Evolutionary conservation across 495 filamentous ascomycete species (phyloP).

Genomic region (Xylaria intraflava): DNA sequence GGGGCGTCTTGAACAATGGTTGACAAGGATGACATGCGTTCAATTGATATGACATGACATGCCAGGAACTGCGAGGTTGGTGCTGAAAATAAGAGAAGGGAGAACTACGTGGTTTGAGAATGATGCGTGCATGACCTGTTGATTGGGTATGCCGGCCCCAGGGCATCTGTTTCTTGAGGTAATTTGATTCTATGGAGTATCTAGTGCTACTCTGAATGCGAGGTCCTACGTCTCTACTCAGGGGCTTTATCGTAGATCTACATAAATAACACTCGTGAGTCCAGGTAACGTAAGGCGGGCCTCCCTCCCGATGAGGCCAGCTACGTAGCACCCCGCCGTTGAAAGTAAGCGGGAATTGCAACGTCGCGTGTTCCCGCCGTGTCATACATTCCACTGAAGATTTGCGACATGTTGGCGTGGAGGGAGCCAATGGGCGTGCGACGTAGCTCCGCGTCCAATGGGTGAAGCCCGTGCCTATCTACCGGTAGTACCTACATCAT

Average conservation of each 20-base stretch:
- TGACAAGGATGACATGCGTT: too few relatives aligned
- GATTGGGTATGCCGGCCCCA: neutral
- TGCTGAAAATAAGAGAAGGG: too few relatives aligned
- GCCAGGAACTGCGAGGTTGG: too few relatives aligned
- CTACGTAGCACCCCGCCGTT: neutral
- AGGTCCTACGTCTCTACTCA: too few relatives aligned
- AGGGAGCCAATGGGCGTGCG: neutral
- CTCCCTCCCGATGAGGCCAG: neutral
- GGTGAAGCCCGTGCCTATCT: too few relatives aligned
- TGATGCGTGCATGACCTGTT: neutral
- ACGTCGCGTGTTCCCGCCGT: neutral
- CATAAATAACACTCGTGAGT: too few relatives aligned
- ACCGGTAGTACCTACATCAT: neutral
- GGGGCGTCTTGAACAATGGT: too few relatives aligned
- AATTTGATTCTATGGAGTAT: neutral
- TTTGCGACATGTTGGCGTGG: neutral
- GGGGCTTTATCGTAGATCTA: too few relatives aligned
- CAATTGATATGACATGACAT: too few relatives aligned
- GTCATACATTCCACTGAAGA: neutral
- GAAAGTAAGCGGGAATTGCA: neutral
- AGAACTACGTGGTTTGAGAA: neutral
- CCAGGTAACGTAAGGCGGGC: neutral
- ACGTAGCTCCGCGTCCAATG: neutral
- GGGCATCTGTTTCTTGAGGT: neutral
- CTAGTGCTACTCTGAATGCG: too few relatives aligned